These are phyloP conservation scores for Epichloe gansuensis DNA, from an alignment of 2,329 filamentous ascomycete genomes.

Conservation along the genomic window DNA sequence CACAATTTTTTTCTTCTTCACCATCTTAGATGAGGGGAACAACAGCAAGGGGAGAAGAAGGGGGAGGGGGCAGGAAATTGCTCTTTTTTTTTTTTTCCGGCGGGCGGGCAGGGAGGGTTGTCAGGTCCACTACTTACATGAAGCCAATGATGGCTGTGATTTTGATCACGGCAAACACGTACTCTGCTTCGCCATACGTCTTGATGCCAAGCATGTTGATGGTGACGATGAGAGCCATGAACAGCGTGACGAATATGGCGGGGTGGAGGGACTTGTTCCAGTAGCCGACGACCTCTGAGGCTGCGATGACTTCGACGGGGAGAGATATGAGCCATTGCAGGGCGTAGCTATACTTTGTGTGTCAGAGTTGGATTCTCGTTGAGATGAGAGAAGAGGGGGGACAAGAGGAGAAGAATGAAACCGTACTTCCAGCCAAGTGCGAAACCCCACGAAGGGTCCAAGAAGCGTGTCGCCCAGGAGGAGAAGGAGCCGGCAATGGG, in stretches of 20 bases:
- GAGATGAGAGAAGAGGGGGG: not conserved
- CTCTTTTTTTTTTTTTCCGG: no score
- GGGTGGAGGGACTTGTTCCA: conserved; percentile 57
- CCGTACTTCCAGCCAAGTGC: conserved; percentile 87
- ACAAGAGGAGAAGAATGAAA: not conserved
- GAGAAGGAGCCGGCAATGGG: conserved; percentile 88
- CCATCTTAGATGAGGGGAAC: no score
- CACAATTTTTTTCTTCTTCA: no score
- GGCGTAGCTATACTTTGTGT: conserved; percentile 44
- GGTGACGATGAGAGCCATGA: conserved; percentile 58
- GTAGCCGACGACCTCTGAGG: conserved; percentile 70
- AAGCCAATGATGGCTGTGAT: conserved; percentile 77
- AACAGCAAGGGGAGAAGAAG: no score
- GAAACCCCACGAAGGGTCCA: conserved; percentile 90
- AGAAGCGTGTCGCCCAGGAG: conserved; percentile 79
- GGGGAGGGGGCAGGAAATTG: no score
- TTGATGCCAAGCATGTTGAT: conserved; percentile 87
- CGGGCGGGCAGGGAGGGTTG: no score
- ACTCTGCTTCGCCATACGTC: conserved; percentile 82
- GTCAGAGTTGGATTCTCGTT: no score
- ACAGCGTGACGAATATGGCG: conserved; percentile 72
- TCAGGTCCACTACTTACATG: conserved; percentile 44
- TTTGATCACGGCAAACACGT: conserved; percentile 77
- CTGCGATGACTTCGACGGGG: conserved; percentile 77
- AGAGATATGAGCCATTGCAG: conserved; percentile 77